A percentile compares a stretch with the other conserved stretches of the same genome.
These are phyloP conservation scores for Lanmaoa rubissima DNA, from an alignment of 768 basidiomycete species.

Conservation along the genomic window DNA sequence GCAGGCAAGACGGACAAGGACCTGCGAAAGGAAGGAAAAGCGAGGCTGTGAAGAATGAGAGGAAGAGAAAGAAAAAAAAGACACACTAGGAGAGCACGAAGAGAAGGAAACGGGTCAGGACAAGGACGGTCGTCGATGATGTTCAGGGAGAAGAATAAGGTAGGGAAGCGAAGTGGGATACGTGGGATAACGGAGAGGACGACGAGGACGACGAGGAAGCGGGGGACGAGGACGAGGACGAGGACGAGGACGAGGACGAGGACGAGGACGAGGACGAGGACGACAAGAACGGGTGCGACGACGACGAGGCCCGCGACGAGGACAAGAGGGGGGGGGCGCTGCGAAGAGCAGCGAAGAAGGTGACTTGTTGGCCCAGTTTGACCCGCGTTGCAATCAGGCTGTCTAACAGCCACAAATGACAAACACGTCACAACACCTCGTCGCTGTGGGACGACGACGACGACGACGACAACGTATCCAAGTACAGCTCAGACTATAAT, in stretches of 20 bases:
- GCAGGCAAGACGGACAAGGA: neutral
- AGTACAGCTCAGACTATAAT: too few relatives aligned
- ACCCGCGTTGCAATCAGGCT: constrained; percentile 7
- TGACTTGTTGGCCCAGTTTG: neutral
- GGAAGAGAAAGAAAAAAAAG: neutral
- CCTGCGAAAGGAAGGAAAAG: neutral
- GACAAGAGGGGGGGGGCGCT: neutral
- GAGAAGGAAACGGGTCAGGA: constrained; percentile 1
- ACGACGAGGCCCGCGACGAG: neutral
- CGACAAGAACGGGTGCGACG: neutral
- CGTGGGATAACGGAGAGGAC: neutral
- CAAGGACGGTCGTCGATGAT: constrained; percentile 1
- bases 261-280: too few relatives aligned
- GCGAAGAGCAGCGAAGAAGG: neutral
- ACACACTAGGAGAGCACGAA: neutral
- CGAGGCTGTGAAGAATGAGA: neutral
- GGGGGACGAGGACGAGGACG: neutral
- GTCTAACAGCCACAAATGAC: constrained; percentile 14
- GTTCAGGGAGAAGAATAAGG: neutral
- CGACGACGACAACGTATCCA: neutral
- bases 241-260: neutral
- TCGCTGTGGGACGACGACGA: constrained; percentile 7
- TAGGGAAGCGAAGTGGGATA: too few relatives aligned
- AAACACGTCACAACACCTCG: constrained; percentile 17
- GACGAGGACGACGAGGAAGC: neutral